Percentiles rank a stretch among this genome's conserved stretches.
Conservation (phyloP, 805 yeast species). For the Saccharomycopsis schoenii region DNA sequence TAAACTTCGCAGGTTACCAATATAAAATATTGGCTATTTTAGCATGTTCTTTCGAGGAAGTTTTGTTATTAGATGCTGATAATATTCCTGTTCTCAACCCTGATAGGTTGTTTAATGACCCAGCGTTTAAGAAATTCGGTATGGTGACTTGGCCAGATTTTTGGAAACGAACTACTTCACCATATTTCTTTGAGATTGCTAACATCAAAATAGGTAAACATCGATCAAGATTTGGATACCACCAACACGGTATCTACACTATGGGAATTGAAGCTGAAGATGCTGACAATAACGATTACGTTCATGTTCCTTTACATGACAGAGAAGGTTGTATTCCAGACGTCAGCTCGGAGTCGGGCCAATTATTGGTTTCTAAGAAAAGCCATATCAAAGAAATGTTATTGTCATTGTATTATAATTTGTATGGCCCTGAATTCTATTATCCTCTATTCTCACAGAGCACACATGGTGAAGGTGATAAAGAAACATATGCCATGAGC, state of each 20-base stretch:
- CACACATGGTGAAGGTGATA: slow-evolving; percentile 47
- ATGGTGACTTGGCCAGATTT: slow-evolving; percentile 59
- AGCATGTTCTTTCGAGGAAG: slow-evolving; percentile 65
- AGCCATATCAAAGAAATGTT: slow-evolving; percentile 45
- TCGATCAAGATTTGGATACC: slow-evolving; percentile 32
- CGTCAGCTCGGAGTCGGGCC: slow-evolving; percentile 57
- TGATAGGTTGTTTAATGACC: slow-evolving; percentile 39
- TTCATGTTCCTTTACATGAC: slow-evolving; percentile 44
- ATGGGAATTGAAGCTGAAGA: slow-evolving; percentile 22
- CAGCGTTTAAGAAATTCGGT: slow-evolving; percentile 29
- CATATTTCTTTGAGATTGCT: slow-evolving; percentile 46
- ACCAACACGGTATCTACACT: slow-evolving; percentile 28
- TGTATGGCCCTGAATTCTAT: slow-evolving; percentile 50
- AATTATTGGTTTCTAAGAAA: slow-evolving; percentile 45
- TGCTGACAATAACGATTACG: background rate
- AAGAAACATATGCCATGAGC: slow-evolving; percentile 52
- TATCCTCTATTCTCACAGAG: slow-evolving; percentile 50
- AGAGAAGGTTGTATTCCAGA: slow-evolving; percentile 52
- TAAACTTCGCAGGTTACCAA: slow-evolving; percentile 52
- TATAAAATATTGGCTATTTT: slow-evolving; percentile 59
- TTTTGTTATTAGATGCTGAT: slow-evolving; percentile 64
- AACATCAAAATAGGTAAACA: slow-evolving; percentile 30
- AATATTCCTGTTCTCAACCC: slow-evolving; percentile 50
- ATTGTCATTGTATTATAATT: slow-evolving; percentile 48
- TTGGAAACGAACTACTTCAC: slow-evolving; percentile 61